phyloP scores from a whole-genome alignment of 768 basidiomycete genomes.

The Phylloporus rhodoxanthus region DNA sequence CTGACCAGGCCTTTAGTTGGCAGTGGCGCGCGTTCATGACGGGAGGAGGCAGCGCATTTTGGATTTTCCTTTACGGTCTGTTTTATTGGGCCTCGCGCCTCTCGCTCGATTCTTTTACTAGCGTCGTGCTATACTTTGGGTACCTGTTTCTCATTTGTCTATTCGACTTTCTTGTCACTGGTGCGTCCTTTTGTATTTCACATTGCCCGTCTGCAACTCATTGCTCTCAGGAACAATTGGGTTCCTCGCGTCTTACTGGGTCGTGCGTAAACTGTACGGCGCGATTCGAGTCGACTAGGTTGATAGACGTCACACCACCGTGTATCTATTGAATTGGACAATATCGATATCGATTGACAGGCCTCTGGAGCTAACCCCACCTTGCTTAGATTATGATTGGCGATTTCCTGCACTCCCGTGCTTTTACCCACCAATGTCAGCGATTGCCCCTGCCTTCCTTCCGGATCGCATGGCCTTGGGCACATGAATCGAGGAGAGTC shows the following conservation, averaged over 20 bases:
- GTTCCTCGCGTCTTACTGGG: conserved; percentile 88
- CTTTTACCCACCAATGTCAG: no score
- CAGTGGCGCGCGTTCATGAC: conserved; percentile 93
- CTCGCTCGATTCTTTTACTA: conserved; percentile 77
- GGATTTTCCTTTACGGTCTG: conserved; percentile 83
- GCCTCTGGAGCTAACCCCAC: no score
- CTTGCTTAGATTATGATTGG: no score
- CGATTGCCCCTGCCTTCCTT: no score
- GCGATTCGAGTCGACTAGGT: conserved; percentile 70
- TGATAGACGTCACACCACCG: conserved; percentile 1
- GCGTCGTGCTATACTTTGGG: conserved; percentile 81
- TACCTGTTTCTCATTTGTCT: conserved; percentile 79
- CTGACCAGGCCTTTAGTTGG: conserved; percentile 53
- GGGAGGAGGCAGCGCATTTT: conserved; percentile 89
- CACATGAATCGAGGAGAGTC: no score
- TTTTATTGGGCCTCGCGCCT: conserved; percentile 86
- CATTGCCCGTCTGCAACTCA: background rate
- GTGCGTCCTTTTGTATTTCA: conserved; percentile 32
- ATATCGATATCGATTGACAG: background rate
- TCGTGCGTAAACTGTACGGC: conserved; percentile 76
- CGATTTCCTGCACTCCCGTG: no score
- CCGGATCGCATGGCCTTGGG: no score
- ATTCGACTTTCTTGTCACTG: conserved; percentile 85
- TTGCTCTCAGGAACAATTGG: conserved; percentile 74
- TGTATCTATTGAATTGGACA: conserved; percentile 12